Evolutionary conservation across 2,329 filamentous ascomycete species (phyloP).

Genomic region (Penicillium decumbens): DNA sequence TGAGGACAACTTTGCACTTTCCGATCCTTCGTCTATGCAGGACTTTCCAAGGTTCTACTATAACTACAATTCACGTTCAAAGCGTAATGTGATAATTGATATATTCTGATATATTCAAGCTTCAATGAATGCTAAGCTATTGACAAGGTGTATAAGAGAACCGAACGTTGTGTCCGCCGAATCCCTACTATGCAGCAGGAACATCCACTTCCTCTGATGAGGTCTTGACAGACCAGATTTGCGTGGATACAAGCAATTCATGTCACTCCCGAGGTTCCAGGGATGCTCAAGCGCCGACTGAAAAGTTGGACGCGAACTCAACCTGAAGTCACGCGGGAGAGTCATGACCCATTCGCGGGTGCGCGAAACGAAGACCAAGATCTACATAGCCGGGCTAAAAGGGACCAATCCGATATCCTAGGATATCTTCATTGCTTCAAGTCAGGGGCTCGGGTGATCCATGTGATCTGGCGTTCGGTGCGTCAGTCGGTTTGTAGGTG

Average conservation of each 20-base stretch:
- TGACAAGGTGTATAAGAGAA: constrained; percentile 1
- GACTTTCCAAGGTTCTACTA: neutral
- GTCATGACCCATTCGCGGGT: constrained; percentile 17
- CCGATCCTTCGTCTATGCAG: neutral
- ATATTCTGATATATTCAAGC: neutral
- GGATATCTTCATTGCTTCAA: constrained; percentile 43
- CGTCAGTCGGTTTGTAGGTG: constrained; percentile 12
- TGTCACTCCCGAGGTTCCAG: constrained; percentile 7
- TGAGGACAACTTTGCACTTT: constrained; percentile 13
- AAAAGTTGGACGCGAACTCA: constrained; percentile 35
- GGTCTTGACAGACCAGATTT: constrained; percentile 16
- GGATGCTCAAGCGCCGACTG: constrained; percentile 38
- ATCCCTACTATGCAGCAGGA: constrained; percentile 7
- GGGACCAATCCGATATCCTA: constrained; percentile 39
- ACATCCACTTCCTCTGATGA: constrained; percentile 1
- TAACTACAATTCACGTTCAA: neutral
- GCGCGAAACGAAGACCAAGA: constrained; percentile 23
- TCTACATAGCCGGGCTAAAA: constrained; percentile 32
- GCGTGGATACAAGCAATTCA: constrained; percentile 1
- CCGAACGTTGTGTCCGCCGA: constrained; percentile 12
- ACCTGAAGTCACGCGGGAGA: constrained; percentile 18
- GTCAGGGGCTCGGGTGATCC: constrained; percentile 34
- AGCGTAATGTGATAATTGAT: neutral
- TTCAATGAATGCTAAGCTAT: neutral
- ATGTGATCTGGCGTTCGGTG: constrained; percentile 28